A percentile compares a stretch with the other conserved stretches of the same genome.
Evolutionary conservation across 352 stramenopile genomes (phyloP).

Genomic region (Phytophthora citricola): DNA sequence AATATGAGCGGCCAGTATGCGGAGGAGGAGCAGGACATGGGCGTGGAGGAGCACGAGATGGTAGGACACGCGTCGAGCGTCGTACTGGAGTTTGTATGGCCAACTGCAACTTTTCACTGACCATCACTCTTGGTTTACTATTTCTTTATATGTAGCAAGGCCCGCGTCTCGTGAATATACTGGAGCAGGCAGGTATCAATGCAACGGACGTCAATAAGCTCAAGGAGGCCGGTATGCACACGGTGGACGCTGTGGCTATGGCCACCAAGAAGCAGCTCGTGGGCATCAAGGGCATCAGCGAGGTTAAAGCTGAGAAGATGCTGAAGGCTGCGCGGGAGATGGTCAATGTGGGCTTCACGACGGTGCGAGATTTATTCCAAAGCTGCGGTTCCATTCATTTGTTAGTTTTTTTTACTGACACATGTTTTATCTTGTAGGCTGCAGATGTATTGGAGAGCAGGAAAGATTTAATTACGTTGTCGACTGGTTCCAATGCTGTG

Average conservation of each 20-base stretch:
- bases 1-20: conserved; percentile 47
- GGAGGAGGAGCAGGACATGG: conserved; percentile 51
- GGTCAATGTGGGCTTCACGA: conserved; percentile 99
- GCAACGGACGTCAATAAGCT: conserved; percentile 98
- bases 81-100: conserved; percentile 22
- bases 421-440: conserved; percentile 49
- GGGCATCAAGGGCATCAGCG: conserved; percentile 99
- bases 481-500: conserved; percentile 91
- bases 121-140: conserved; percentile 2
- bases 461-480: conserved; percentile 95
- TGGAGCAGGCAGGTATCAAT: conserved; percentile 98
- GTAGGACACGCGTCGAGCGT: conserved; percentile 10
- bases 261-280: conserved; percentile 97
- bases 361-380: conserved; percentile 62
- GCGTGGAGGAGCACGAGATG: conserved; percentile 53
- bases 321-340: conserved; percentile 98
- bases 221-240: conserved; percentile 97
- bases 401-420: conserved; percentile 3
- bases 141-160: conserved; percentile 56
- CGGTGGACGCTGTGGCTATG: conserved; percentile 98
- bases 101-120: conserved; percentile 33
- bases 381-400: conserved; percentile 2
- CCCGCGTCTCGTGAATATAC: conserved; percentile 83
- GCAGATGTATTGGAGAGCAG: conserved; percentile 88
- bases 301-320: conserved; percentile 99